Evolutionary conservation across 768 basidiomycete species (phyloP), one percentile per base, ranked within the genome.

Genomic region (Boletus bicolor): DNA sequence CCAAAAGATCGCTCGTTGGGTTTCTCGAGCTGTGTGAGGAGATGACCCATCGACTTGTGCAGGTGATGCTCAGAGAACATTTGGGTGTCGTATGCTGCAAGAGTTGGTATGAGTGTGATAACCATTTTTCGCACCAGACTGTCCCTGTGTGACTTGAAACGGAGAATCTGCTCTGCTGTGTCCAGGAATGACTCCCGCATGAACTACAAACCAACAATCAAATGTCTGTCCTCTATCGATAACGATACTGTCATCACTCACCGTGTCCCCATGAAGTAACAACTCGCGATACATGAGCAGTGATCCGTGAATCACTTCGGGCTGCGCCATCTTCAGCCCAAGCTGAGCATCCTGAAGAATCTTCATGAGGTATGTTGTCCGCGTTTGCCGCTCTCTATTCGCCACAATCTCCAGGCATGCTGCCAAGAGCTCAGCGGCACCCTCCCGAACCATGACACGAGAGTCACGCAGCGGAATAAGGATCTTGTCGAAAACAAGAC

Each of bases 21-120:
- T 73, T 93, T 97, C 64, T 91, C 88, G 5, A 99, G 79, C 65
- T 93, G 91, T 5, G 84, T 85, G 32, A 96, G 74, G 1, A 99
- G 81, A 73, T 95, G 92, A 0, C 81, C 86, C 97, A 99, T 98
- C 11, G 91, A 85, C 69, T 91, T 89, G 75, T 96, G 92, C 9
- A 98, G 79, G 68, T 92, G 94, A 68, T 91, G 87, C 63, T 90
- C 87, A 42, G 87, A 87, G 65, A 99, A 99, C 1, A 88, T 91
- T 68, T 91, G 86, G 1, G 91, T 91, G 67, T 98, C 93, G 70
- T 98, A 99, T 3, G 88, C 86, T 24, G 95, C 96, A 58, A 98
- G 83, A 5, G 91, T 91, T 1, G 97, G 96, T 44, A 99, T 94
- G 67, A 99, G 84, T 8, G 91, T 89, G 66, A 98, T 94, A 56